Evolutionary conservation across 2,329 filamentous ascomycete species (phyloP).

Genomic region (Tolypocladium endophyticum): DNA sequence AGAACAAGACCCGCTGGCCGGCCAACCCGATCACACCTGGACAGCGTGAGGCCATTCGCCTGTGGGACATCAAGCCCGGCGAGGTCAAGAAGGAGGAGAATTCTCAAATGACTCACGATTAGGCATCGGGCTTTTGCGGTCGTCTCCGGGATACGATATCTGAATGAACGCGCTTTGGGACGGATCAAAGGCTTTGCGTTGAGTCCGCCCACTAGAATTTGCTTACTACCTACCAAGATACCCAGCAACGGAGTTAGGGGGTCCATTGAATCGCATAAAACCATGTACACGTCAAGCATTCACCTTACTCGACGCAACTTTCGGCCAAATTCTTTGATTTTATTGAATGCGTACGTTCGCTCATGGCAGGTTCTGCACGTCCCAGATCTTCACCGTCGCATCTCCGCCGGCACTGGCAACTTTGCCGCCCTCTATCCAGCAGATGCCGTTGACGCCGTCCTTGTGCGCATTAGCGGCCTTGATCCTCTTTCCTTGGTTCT

Average conservation of each 20-base stretch:
- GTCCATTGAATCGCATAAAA: background rate
- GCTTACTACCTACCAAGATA: background rate
- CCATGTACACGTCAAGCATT: background rate
- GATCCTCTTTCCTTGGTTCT: slow-evolving; percentile 70
- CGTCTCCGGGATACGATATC: slow-evolving; percentile 1
- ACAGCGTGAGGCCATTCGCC: slow-evolving; percentile 9
- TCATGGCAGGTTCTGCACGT: slow-evolving; percentile 24
- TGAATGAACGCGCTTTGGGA: background rate
- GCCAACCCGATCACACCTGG: slow-evolving; percentile 13
- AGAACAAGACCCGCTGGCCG: slow-evolving; percentile 23
- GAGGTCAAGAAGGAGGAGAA: slow-evolving; percentile 25
- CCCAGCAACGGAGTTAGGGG: background rate
- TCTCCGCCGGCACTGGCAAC: slow-evolving; percentile 77
- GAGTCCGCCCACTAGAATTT: background rate
- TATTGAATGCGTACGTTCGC: background rate
- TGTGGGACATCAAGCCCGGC: slow-evolving; percentile 23
- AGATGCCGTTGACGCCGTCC: slow-evolving; percentile 83
- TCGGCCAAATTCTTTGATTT: background rate
- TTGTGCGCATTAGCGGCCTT: slow-evolving; percentile 87
- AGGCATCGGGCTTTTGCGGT: slow-evolving; percentile 13
- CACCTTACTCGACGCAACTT: background rate
- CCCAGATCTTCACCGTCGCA: slow-evolving; percentile 85
- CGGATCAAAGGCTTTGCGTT: background rate
- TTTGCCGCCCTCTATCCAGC: slow-evolving; percentile 62
- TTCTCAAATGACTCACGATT: slow-evolving; percentile 27